Evolutionary conservation across 306 rosid species (phyloP).

Genomic region (Calophaca sinica): DNA sequence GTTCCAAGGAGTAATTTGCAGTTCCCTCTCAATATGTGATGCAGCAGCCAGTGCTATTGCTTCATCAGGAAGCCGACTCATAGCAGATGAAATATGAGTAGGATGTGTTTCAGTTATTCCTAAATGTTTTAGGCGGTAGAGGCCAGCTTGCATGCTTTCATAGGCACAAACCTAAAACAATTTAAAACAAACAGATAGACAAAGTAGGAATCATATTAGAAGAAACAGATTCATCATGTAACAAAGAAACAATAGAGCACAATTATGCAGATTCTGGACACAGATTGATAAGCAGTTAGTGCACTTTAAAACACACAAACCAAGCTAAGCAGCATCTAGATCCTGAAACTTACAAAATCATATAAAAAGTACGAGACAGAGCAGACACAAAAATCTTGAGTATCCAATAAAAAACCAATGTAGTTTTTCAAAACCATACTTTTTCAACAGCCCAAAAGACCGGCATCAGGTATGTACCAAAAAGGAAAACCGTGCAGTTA

Average conservation of each 20-base stretch:
- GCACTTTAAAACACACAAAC: conserved; percentile 15
- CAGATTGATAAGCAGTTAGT: conserved; percentile 14
- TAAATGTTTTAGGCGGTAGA: conserved; percentile 90
- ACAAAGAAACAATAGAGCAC: conserved; percentile 7
- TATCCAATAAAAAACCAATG: not conserved
- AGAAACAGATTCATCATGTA: conserved; percentile 8
- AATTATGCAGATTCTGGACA: conserved; percentile 17
- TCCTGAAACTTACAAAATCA: conserved; percentile 23
- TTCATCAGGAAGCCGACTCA: conserved; percentile 95
- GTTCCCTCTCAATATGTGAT: conserved; percentile 94
- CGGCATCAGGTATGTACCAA: conserved; percentile 22
- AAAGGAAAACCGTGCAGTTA: conserved; percentile 22
- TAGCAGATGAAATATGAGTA: conserved; percentile 83
- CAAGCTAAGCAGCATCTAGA: conserved; percentile 38
- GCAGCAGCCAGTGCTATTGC: conserved; percentile 98
- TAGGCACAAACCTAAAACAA: conserved; percentile 82
- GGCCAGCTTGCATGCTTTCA: conserved; percentile 99
- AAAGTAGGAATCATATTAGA: conserved; percentile 29
- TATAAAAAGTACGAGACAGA: not conserved
- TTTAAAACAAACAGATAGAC: not conserved
- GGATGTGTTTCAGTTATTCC: conserved; percentile 90
- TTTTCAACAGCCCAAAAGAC: conserved; percentile 29
- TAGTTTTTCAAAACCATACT: not conserved
- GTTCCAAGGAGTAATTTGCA: conserved; percentile 99
- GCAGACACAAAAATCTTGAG: conserved; percentile 19